Percentiles rank a stretch among this genome's conserved stretches.
Evolutionary conservation across 2,329 filamentous ascomycete genomes (phyloP).

Genomic region (Trichoderma harzianum): DNA sequence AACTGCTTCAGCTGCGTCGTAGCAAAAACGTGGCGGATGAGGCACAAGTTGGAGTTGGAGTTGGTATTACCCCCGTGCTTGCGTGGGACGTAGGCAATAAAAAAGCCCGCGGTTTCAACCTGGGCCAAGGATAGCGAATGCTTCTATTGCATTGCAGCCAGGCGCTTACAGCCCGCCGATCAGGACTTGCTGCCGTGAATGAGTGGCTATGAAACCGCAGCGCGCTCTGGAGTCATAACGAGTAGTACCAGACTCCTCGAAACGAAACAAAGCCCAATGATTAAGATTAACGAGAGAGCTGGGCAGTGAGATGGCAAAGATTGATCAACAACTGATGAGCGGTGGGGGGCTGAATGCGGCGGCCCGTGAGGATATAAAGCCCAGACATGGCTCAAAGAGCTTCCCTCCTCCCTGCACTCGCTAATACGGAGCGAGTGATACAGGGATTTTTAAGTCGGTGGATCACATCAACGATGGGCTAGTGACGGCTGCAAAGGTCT

Average conservation of each 20-base stretch:
- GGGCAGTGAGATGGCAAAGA: slow-evolving; percentile 15
- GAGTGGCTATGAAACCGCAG: slow-evolving; percentile 1
- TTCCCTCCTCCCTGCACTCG: slow-evolving; percentile 9
- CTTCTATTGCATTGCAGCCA: slow-evolving; percentile 14
- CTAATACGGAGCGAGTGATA: slow-evolving; percentile 3
- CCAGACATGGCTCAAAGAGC: neutral
- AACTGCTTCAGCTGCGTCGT: slow-evolving; percentile 22
- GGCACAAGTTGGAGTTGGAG: slow-evolving; percentile 25
- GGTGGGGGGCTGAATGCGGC: slow-evolving; percentile 12
- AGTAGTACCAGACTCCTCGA: slow-evolving; percentile 29
- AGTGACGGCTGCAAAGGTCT: neutral
- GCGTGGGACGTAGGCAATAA: slow-evolving; percentile 29
- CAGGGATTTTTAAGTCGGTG: slow-evolving; percentile 11
- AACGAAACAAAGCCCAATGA: slow-evolving; percentile 1
- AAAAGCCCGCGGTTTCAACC: neutral
- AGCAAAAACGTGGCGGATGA: neutral
- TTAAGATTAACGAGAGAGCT: slow-evolving; percentile 21
- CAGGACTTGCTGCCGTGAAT: neutral
- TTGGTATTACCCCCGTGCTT: neutral
- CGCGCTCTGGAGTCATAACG: slow-evolving; percentile 11
- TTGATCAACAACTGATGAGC: slow-evolving; percentile 12
- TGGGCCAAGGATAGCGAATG: slow-evolving; percentile 14
- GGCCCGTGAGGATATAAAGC: slow-evolving; percentile 19
- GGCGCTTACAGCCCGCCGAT: slow-evolving; percentile 15
- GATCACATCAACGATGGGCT: slow-evolving; percentile 11